Conservation (phyloP, 768 basidiomycete species). For the Mycena alexandri region DNA sequence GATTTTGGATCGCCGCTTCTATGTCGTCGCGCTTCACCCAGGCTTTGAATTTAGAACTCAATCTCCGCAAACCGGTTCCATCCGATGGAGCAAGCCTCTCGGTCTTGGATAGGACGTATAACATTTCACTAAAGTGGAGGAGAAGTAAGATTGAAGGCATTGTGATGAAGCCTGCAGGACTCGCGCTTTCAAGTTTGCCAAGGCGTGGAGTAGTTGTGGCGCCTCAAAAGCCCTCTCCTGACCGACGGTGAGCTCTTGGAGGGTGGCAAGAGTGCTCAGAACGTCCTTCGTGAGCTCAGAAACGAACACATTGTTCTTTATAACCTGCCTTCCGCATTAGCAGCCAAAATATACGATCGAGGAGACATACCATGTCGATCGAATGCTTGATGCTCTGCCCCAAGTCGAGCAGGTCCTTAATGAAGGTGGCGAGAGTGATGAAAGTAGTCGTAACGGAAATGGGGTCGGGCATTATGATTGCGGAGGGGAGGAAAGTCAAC, state of each 20-base stretch:
- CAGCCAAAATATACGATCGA: not conserved
- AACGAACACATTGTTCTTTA: conserved; percentile 10
- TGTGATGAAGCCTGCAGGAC: not conserved
- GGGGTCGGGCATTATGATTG: too few species aligned
- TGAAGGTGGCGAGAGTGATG: conserved; percentile 27
- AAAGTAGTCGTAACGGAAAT: not conserved
- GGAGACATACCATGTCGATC: conserved; percentile 25
- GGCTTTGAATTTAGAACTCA: conserved; percentile 19
- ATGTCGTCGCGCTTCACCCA: conserved; percentile 32
- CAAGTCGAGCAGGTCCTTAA: conserved; percentile 28
- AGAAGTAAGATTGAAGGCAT: not conserved
- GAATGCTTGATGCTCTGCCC: conserved; percentile 23
- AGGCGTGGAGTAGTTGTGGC: conserved; percentile 19
- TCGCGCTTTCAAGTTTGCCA: conserved; percentile 30
- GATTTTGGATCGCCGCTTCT: conserved; percentile 11
- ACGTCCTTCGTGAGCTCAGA: conserved; percentile 22
- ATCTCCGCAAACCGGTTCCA: not conserved
- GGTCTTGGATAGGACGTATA: conserved; percentile 9
- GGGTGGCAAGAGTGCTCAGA: not conserved
- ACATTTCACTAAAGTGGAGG: conserved; percentile 19
- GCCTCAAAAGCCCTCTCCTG: conserved; percentile 2
- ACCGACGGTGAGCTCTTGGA: not conserved
- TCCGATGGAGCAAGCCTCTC: not conserved
- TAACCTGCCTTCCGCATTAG: conserved; percentile 7
- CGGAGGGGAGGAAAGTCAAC: too few species aligned